Evolutionary conservation across 2,329 filamentous ascomycete genomes (phyloP).

Genomic region (Chrysoporthe puriensis): DNA sequence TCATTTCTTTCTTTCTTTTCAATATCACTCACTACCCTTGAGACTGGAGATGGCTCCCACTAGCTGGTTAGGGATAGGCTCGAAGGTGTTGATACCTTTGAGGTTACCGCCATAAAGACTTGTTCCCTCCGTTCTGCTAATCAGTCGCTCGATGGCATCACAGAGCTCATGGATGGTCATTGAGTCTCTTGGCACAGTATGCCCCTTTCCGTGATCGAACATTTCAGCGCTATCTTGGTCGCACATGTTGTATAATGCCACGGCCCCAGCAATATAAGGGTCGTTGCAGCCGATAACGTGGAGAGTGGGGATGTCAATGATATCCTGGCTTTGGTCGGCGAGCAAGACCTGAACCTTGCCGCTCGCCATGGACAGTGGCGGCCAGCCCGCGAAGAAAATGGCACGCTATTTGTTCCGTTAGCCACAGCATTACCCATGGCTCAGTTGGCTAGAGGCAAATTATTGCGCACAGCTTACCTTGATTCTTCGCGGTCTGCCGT

Average conservation of each 20-base stretch:
- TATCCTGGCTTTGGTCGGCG: conserved; percentile 44
- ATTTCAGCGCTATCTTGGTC: conserved; percentile 45
- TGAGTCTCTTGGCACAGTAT: conserved; percentile 43
- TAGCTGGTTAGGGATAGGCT: background rate
- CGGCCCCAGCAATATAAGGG: conserved; percentile 29
- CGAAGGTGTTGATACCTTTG: background rate
- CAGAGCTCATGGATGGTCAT: conserved; percentile 40
- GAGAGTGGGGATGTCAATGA: conserved; percentile 45
- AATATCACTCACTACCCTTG: background rate
- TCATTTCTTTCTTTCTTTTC: background rate
- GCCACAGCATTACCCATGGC: background rate
- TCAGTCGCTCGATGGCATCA: conserved; percentile 3
- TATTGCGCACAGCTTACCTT: conserved; percentile 35
- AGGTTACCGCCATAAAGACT: background rate
- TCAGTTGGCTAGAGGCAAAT: background rate
- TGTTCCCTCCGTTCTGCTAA: background rate
- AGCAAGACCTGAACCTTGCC: conserved; percentile 37
- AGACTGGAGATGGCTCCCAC: background rate
- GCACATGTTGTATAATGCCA: conserved; percentile 41
- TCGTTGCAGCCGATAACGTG: conserved; percentile 46
- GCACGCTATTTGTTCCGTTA: conserved; percentile 41
- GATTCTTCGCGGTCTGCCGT: conserved; percentile 41
- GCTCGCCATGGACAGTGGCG: conserved; percentile 40
- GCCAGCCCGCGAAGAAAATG: conserved; percentile 52
- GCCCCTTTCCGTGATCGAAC: conserved; percentile 49